Percentiles rank a stretch among this genome's conserved stretches.
Evolutionary conservation across 371 early-diverging fungal species (phyloP).

Genomic region (Parasitella parasitica): DNA sequence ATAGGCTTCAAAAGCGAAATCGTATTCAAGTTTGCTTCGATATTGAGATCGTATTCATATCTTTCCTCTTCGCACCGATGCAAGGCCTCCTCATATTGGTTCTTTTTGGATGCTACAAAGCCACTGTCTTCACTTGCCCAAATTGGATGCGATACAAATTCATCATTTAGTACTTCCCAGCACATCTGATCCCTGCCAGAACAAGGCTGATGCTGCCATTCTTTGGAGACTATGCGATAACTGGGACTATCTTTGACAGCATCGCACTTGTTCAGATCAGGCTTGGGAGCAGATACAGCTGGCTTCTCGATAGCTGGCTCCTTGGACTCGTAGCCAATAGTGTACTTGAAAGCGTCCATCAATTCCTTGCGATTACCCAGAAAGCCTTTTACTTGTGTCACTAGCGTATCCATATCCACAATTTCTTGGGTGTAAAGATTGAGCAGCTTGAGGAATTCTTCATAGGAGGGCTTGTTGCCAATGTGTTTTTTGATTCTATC

Average conservation of each 20-base stretch:
- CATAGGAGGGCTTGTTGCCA: constrained; percentile 78
- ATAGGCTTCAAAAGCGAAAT: constrained; percentile 92
- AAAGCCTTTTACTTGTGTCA: constrained; percentile 76
- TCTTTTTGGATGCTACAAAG: constrained; percentile 91
- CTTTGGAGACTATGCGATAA: constrained; percentile 66
- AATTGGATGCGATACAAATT: constrained; percentile 92
- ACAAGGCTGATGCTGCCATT: constrained; percentile 59
- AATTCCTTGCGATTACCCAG: constrained; percentile 70
- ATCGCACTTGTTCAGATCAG: constrained; percentile 52
- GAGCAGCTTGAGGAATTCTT: constrained; percentile 94
- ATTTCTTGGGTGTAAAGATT: constrained; percentile 95
- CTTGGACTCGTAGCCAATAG: constrained; percentile 82
- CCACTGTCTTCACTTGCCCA: constrained; percentile 91
- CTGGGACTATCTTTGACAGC: constrained; percentile 49
- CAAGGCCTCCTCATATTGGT: constrained; percentile 89
- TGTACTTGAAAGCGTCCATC: constrained; percentile 86
- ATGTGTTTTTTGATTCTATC: constrained; percentile 82
- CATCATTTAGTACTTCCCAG: constrained; percentile 92
- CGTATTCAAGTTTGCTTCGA: constrained; percentile 89
- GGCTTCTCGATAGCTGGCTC: constrained; percentile 32
- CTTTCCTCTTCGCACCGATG: constrained; percentile 95
- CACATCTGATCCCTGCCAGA: constrained; percentile 87
- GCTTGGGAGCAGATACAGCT: constrained; percentile 40
- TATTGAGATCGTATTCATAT: constrained; percentile 93
- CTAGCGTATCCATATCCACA: constrained; percentile 75